phyloP scores from a whole-genome alignment of 2,329 filamentous ascomycete species.

The Aureobasidium melanogenum region DNA sequence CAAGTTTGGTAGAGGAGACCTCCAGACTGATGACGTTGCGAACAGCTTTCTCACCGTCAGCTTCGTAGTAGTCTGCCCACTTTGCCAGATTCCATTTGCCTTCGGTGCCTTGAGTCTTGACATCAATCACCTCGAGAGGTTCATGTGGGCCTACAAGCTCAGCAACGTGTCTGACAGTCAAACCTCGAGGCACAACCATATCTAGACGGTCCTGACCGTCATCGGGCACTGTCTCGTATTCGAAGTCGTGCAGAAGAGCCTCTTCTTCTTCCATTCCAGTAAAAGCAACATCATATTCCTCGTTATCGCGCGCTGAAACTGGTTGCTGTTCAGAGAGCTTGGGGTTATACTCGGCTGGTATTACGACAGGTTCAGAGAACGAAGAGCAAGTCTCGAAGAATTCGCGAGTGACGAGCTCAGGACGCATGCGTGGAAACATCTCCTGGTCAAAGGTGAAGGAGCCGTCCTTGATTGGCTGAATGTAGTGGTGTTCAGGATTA shows the following conservation, averaged over 20 bases:
- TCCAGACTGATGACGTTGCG: conserved; percentile 63
- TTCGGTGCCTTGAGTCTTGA: conserved; percentile 59
- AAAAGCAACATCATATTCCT: conserved; percentile 19
- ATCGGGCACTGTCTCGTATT: conserved; percentile 43
- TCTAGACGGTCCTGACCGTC: conserved; percentile 56
- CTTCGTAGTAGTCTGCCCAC: conserved; percentile 61
- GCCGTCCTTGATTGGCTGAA: conserved; percentile 57
- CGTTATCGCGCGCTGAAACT: background rate
- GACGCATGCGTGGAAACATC: conserved; percentile 54
- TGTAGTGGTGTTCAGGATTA: conserved; percentile 58
- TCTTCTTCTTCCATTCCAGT: conserved; percentile 13
- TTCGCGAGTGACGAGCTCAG: conserved; percentile 54
- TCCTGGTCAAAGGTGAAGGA: conserved; percentile 53
- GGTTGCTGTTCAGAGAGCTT: conserved; percentile 21
- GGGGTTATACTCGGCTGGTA: conserved; percentile 53
- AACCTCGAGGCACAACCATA: conserved; percentile 57
- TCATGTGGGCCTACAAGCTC: conserved; percentile 56
- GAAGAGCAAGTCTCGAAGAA: conserved; percentile 54
- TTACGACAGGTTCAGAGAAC: conserved; percentile 60
- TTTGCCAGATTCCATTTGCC: conserved; percentile 57
- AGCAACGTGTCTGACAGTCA: conserved; percentile 55
- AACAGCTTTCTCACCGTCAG: conserved; percentile 52
- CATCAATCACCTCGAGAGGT: conserved; percentile 58
- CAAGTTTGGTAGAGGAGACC: conserved; percentile 55
- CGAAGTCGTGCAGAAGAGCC: conserved; percentile 30